Evolutionary conservation across 805 yeast species (phyloP), one percentile per base, ranked within the genome.

Genomic region (Hagleromyces aurorensis): DNA sequence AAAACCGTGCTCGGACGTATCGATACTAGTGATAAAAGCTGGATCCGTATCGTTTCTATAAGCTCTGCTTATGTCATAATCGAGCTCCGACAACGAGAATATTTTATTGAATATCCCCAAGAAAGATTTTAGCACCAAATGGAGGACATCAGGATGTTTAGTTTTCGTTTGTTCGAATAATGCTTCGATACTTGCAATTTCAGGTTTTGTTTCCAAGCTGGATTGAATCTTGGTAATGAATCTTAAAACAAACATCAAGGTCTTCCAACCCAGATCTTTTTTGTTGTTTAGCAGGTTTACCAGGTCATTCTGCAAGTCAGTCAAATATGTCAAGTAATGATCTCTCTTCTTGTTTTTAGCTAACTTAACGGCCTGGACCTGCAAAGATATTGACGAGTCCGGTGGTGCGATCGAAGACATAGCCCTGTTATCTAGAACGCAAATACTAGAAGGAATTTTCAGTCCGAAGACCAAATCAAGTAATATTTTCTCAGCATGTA

Each of bases 91-190:
- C 13, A 70, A 54, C 1, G 61, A 47, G 16, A 64, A 55, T 5
- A 72, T 40, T 32, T 71, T 69, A 33, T 62, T 61, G 14, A 74
- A 48, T 4, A 77, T 40, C n/a, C 69, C 64, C 2, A 77, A 62
- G 17, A 80, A 48, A 12, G 85, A 78, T 29, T 70, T 72, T 35
- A 77, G 55, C 12, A 81, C 76, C 20, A 72, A 51, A 32, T 75
- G 66, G 2, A 82, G 63, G 25, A 83, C 57, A 2, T 67, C 56
- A 0, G 95, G 94, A 51, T 84, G 93, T 13, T 72, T 72, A n/a
- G 70, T 65, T 9, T 64, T 55, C 1, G 80, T 67, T 19, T 64
- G 62, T 2, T 60, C 55, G 6, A 69, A 62, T 18, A 81, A 55
- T 2, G 68, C 43, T 19, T 52, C 52, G 7, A 76, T 41, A 1